Base-by-base conservation (phyloP, 345 rosid genomes). In the Gossypium australe region DNA sequence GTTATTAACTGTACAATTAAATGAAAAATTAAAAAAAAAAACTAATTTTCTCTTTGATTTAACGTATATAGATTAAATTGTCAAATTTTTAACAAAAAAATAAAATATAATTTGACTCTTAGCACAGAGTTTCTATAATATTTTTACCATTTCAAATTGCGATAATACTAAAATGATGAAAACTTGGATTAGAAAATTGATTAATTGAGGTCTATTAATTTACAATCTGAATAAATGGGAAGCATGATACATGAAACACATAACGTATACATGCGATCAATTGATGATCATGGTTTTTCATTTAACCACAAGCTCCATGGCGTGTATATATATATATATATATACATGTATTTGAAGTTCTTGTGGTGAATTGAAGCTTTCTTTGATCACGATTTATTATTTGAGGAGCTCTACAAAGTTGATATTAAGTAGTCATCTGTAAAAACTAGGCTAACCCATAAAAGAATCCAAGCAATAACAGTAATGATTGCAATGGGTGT, bases 401-500 rank as follows among this genome's bases (percentile, higher is more conserved):
- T 67, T 16, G 56, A 9, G 48, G 24, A 53, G 3, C 20, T 72
- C 48, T 48, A 47, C 24, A 25, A 11, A 43, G 51, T 78, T 77
- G 80, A 86, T 77, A 81, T 76, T 34, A 80, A 56, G 76, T 81
- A 83, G 71, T 78, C 82, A 34, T 85, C 85, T 22, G 77, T 78
- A 76, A 86, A 68, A 49, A 73, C 73, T 63, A 77, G 72, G 48
- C 72, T 79, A 47, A 81, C 83, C 85, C 85, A 81, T 74, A 85
- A 71, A 55, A 88, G 41, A 83, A 88, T 77, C 68, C 82, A 20
- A 61, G 79, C 78, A 74, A 81, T 81, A 41, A 77, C 72, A 72
- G 73, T 18, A 64, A 81, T 71, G 53, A 81, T 76, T 44, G 85
- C 69, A 76, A 85, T 78, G 11, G 92, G 90, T 69, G 85, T 87